Percentiles rank a stretch among this genome's conserved stretches.
Conservation (phyloP, 2,329 filamentous ascomycete genomes). For the Trichoderma brevicompactum region DNA sequence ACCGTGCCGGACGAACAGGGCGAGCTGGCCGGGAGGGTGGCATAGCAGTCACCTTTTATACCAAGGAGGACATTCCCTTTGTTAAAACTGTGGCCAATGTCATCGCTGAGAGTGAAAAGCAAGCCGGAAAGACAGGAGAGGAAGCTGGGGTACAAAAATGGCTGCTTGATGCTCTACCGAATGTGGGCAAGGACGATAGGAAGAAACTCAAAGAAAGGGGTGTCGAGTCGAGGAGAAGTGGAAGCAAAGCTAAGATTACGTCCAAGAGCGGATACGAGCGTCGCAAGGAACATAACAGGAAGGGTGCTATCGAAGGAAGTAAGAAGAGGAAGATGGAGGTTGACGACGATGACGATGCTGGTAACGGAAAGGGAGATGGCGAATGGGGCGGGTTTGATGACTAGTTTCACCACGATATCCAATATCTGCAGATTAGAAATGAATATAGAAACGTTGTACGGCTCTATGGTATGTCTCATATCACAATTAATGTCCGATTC, state of each 20-base stretch:
- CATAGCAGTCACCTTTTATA: slow-evolving; percentile 91
- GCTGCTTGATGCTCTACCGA: slow-evolving; percentile 85
- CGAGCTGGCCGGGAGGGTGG: slow-evolving; percentile 86
- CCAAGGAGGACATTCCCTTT: slow-evolving; percentile 87
- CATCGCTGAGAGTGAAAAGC: slow-evolving; percentile 79
- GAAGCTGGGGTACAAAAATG: slow-evolving; percentile 74
- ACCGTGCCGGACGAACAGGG: slow-evolving; percentile 89
- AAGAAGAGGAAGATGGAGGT: slow-evolving; percentile 55
- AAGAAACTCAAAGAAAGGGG: slow-evolving; percentile 81
- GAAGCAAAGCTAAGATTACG: slow-evolving; percentile 69
- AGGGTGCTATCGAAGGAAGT: slow-evolving; percentile 65
- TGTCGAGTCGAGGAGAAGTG: slow-evolving; percentile 68
- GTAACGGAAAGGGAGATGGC: slow-evolving; percentile 33
- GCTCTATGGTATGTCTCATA: no score
- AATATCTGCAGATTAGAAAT: neutral
- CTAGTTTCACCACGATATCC: slow-evolving; percentile 34
- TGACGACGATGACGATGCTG: slow-evolving; percentile 32
- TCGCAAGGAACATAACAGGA: slow-evolving; percentile 67
- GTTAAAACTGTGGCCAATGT: slow-evolving; percentile 93
- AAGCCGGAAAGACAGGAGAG: slow-evolving; percentile 59
- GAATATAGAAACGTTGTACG: neutral
- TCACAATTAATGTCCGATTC: no score
- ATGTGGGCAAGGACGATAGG: slow-evolving; percentile 80
- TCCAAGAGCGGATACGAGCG: slow-evolving; percentile 79
- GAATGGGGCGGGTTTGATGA: slow-evolving; percentile 58